Evolutionary conservation across 345 rosid species (phyloP), one percentile per base, ranked within the genome.

Genomic region (Linum tenue): DNA sequence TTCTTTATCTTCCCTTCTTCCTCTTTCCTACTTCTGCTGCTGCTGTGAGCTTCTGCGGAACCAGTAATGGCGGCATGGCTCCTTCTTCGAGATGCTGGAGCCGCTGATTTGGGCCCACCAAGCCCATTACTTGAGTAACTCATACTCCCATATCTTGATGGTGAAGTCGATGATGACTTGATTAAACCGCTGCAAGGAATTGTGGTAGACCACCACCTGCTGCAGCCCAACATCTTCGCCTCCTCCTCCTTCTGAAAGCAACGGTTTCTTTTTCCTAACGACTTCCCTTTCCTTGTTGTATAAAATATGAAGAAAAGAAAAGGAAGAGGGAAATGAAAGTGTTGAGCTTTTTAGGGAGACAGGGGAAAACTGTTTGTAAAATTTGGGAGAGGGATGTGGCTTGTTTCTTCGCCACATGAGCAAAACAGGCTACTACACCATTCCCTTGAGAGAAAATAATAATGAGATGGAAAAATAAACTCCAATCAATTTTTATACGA

Each of bases 1-100:
- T 80, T 83, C 57, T 57, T 75, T 22, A 0, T 42, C 60, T 68
- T 4, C 67, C 59, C 57, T 37, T 55, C 55, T 69, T 65, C 10
- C 40, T 67, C 2, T 10, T 39, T 8, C 14, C 53, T 9, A 9
- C 53, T 48, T 48, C 15, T 48, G 9, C 53, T 48, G 9, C 53
- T 4, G 3, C 53, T 48, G 53, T 48, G 53, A 48, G 53, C 14
- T 3, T 48, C 53, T 48, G 53, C 15, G 9, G 3, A 48, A 9
- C 53, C 14, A 48, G 15, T 3, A 3, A 48, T 9, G 53, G 53
- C 53, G 53, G 53, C 53, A 48, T 48, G 15, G 53, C 9, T 48
- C 14, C 53, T 48, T 15, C 53, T 12, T 48, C 14, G 53, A 48
- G 14, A 22, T 22, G 31, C 31, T 22, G 31, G 14, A 48, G 14